These are phyloP conservation scores for Gloeophyllum trabeum DNA, from an alignment of 768 basidiomycete genomes.

Conservation along the genomic window DNA sequence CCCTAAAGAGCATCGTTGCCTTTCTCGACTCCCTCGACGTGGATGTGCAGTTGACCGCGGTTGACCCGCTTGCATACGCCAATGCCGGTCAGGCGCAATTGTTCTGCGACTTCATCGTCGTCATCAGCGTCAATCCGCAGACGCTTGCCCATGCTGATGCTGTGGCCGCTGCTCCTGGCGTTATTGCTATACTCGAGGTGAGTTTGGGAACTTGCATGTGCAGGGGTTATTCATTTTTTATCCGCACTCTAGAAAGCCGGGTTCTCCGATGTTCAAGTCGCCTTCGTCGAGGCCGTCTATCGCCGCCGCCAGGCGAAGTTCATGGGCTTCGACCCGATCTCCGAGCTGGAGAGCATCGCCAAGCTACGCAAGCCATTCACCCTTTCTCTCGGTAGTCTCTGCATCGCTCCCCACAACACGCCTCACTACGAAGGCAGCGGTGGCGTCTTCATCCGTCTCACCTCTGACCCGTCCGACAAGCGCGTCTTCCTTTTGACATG, in stretches of 20 bases:
- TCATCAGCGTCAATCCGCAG: no score
- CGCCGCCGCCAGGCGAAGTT: not conserved
- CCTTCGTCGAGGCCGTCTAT: not conserved
- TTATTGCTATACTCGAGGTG: no score
- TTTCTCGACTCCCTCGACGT: no score
- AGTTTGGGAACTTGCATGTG: no score
- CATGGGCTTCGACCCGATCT: not conserved
- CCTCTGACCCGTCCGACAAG: not conserved
- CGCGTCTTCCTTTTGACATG: not conserved
- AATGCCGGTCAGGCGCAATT: no score
- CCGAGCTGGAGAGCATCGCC: not conserved
- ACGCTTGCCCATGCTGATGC: no score
- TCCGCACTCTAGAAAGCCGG: not conserved
- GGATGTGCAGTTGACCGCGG: no score
- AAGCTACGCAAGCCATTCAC: not conserved
- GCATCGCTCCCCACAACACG: not conserved
- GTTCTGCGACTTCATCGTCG: no score
- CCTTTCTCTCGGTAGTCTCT: not conserved
- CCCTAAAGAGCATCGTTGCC: no score
- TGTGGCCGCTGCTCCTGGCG: no score
- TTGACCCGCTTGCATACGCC: no score
- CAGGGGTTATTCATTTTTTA: no score
- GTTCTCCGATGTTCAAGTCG: not conserved
- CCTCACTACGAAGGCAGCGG: not conserved
- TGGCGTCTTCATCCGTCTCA: not conserved